Evolutionary conservation across 2,329 filamentous ascomycete genomes (phyloP).

Genomic region (Phaeosphaeria sp.): DNA sequence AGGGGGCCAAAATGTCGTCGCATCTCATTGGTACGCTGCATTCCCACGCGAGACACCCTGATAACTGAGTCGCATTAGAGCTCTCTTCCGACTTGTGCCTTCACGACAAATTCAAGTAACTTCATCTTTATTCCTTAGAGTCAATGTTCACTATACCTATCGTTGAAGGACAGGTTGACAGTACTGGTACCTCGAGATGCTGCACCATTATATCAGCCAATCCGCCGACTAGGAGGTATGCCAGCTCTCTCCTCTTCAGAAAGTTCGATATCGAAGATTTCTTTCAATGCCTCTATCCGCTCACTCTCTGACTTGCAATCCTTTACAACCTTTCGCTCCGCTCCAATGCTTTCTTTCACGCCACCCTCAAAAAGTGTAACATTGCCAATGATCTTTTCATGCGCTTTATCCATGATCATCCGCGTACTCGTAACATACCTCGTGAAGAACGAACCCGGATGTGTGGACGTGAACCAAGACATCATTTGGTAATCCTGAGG

Average conservation of each 20-base stretch:
- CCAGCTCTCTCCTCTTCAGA: constrained; percentile 6
- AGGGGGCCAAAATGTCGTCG: neutral
- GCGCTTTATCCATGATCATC: constrained; percentile 15
- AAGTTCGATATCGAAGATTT: constrained; percentile 9
- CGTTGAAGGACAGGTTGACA: no score
- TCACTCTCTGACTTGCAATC: constrained; percentile 13
- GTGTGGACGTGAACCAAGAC: constrained; percentile 30
- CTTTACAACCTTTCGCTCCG: neutral
- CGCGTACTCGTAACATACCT: constrained; percentile 17
- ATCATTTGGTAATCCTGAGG: constrained; percentile 29
- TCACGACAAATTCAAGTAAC: no score
- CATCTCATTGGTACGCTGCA: neutral
- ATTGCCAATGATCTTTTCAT: constrained; percentile 13
- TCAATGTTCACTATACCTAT: no score
- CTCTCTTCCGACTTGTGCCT: no score
- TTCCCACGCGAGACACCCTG: neutral
- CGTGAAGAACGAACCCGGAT: constrained; percentile 21
- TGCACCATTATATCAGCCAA: neutral
- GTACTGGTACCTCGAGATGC: no score
- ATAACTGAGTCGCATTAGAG: neutral
- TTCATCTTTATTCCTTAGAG: no score
- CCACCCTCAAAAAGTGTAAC: constrained; percentile 10
- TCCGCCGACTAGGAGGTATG: neutral
- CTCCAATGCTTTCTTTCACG: constrained; percentile 3
- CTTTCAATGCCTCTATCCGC: constrained; percentile 5